Conservation (phyloP, 2,329 filamentous ascomycete genomes). For the Pyricularia pennisetigena region DNA sequence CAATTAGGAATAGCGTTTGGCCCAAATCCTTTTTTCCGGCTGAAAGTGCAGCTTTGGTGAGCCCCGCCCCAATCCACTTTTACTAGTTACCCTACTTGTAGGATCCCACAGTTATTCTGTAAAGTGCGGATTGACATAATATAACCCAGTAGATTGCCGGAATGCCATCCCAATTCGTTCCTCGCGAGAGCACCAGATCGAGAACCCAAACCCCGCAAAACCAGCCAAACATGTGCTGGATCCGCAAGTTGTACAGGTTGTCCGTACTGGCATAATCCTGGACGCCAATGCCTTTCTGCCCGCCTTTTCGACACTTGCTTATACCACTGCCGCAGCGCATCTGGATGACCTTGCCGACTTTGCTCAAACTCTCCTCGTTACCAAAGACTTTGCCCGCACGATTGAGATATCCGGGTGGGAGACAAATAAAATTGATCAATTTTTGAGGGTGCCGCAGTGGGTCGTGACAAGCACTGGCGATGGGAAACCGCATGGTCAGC, state of each 20-base stretch:
- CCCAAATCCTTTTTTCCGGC: no score
- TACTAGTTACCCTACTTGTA: no score
- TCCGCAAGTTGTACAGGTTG: slow-evolving; percentile 28
- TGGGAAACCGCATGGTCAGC: no score
- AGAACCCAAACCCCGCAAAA: slow-evolving; percentile 30
- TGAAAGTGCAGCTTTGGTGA: no score
- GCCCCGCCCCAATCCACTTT: no score
- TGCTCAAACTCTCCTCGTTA: slow-evolving; percentile 31
- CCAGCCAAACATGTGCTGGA: slow-evolving; percentile 34
- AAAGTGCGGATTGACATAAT: no score
- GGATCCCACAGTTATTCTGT: no score
- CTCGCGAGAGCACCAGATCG: no score
- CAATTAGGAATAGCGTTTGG: no score
- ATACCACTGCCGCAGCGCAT: slow-evolving; percentile 25
- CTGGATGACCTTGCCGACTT: slow-evolving; percentile 23
- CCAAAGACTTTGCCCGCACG: slow-evolving; percentile 39
- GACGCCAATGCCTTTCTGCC: slow-evolving; percentile 25
- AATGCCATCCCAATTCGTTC: no score
- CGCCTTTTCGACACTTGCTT: slow-evolving; percentile 32
- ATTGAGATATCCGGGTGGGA: slow-evolving; percentile 17
- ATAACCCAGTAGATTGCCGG: no score
- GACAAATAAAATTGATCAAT: slow-evolving; percentile 27
- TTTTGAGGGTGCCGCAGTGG: slow-evolving; percentile 44
- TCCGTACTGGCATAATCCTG: slow-evolving; percentile 22
- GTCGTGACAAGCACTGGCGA: no score